These are phyloP conservation scores for Pseudocercospora eumusae DNA, from an alignment of 2,329 filamentous ascomycete genomes.

Conservation along the genomic window DNA sequence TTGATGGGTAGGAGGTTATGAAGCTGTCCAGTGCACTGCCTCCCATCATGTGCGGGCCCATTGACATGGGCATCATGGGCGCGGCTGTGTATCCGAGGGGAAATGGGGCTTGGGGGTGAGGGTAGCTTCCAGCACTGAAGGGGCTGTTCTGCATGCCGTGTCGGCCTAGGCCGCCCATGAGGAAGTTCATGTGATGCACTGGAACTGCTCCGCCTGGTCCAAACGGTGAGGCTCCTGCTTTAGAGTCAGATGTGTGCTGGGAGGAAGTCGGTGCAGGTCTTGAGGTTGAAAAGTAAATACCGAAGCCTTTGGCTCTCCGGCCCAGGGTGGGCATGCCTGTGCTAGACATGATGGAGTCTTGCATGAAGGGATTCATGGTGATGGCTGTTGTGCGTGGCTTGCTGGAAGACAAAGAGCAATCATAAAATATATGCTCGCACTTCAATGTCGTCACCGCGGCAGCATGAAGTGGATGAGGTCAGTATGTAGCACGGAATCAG, in stretches of 20 bases:
- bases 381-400: not conserved
- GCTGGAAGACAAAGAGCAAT: not conserved
- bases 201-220: conserved; percentile 19
- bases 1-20: not conserved
- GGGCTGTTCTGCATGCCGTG: conserved; percentile 14
- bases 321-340: conserved; percentile 21
- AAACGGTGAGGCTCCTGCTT: conserved; percentile 20
- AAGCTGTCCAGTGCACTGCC: conserved; percentile 6
- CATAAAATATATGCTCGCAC: not conserved
- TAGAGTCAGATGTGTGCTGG: not conserved
- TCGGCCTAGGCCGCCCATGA: conserved; percentile 17
- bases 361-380: conserved; percentile 11
- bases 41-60: conserved; percentile 4
- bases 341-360: conserved; percentile 11
- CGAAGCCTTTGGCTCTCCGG: conserved; percentile 18
- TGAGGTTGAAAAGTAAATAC: conserved; percentile 10
- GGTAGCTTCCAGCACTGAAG: conserved; percentile 26
- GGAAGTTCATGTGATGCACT: conserved; percentile 29
- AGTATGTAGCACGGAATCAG: not conserved
- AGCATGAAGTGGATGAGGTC: not conserved
- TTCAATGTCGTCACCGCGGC: not conserved
- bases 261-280: not conserved
- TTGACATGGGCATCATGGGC: conserved; percentile 10
- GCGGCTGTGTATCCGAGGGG: conserved; percentile 12
- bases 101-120: conserved; percentile 19